Evolutionary conservation across 2,329 filamentous ascomycete species (phyloP).

Genomic region (Hymenotorrendiella dingleyae): DNA sequence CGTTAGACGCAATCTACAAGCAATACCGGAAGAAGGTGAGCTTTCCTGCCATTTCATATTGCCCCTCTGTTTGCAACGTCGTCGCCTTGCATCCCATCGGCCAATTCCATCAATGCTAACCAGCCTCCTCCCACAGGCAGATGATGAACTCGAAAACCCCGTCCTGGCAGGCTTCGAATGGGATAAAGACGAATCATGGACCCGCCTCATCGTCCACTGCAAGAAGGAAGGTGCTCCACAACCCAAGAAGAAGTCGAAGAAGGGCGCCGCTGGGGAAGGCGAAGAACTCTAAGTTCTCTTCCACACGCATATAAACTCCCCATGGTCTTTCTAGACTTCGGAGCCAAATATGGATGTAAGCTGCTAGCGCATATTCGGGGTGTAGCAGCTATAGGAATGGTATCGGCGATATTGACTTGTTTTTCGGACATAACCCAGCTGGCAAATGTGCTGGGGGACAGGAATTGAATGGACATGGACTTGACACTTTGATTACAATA

Average conservation of each 20-base stretch:
- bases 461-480: too few relatives aligned
- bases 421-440: conserved; percentile 7
- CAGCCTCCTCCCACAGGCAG: conserved; percentile 50
- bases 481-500: too few relatives aligned
- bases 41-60: conserved; percentile 18
- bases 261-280: conserved; percentile 37
- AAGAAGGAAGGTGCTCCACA: conserved; percentile 59
- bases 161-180: conserved; percentile 94
- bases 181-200: conserved; percentile 91
- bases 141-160: conserved; percentile 83
- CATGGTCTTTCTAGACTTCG: conserved; percentile 14
- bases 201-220: conserved; percentile 79
- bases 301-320: conserved; percentile 4
- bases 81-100: not conserved
- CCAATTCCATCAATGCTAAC: conserved; percentile 16
- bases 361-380: too few relatives aligned
- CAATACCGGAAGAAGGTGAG: conserved; percentile 92
- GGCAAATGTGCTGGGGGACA: conserved; percentile 12
- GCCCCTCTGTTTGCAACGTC: too few relatives aligned
- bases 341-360: too few relatives aligned
- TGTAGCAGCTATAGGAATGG: too few relatives aligned
- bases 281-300: conserved; percentile 27
- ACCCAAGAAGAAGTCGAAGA: conserved; percentile 62
- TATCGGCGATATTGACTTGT: conserved; percentile 3
- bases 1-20: conserved; percentile 91